Conservation (phyloP, 805 yeast genomes). For the Saccharomycopsis babjevae region DNA sequence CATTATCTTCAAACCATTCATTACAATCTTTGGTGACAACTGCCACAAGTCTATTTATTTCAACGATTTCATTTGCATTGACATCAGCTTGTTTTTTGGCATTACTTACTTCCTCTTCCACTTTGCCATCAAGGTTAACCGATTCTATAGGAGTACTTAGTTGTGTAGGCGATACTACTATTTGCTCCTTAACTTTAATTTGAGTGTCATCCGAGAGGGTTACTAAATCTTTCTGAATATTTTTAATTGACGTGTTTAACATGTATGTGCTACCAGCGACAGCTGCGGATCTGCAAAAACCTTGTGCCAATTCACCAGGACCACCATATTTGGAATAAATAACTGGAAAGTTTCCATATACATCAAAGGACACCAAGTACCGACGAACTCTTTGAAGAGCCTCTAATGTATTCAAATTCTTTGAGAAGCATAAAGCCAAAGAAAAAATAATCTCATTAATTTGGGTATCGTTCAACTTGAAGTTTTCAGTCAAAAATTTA, state of each 20-base stretch:
- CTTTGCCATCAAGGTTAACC: neutral
- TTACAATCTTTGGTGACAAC: conserved; percentile 78
- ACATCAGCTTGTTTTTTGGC: conserved; percentile 28
- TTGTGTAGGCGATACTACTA: conserved; percentile 67
- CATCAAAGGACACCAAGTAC: conserved; percentile 74
- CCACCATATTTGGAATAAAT: conserved; percentile 90
- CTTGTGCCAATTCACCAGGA: conserved; percentile 92
- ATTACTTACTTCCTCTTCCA: neutral
- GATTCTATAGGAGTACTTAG: neutral
- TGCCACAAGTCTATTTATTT: conserved; percentile 67
- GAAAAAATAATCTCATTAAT: conserved; percentile 76
- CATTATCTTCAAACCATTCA: conserved; percentile 86
- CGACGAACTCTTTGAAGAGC: conserved; percentile 78
- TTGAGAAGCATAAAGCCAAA: conserved; percentile 64
- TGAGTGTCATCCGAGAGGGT: conserved; percentile 64
- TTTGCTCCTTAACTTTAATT: conserved; percentile 68
- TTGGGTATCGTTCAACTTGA: conserved; percentile 64
- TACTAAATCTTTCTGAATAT: conserved; percentile 58
- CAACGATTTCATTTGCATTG: conserved; percentile 34
- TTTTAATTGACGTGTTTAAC: conserved; percentile 56
- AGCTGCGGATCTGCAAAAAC: conserved; percentile 95
- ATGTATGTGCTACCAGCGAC: conserved; percentile 95
- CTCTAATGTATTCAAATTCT: conserved; percentile 52
- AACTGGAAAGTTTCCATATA: conserved; percentile 91
- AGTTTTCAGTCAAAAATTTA: conserved; percentile 50